phyloP scores from a whole-genome alignment of 371 early-diverging fungal species.

The Chytridiales sp. region DNA sequence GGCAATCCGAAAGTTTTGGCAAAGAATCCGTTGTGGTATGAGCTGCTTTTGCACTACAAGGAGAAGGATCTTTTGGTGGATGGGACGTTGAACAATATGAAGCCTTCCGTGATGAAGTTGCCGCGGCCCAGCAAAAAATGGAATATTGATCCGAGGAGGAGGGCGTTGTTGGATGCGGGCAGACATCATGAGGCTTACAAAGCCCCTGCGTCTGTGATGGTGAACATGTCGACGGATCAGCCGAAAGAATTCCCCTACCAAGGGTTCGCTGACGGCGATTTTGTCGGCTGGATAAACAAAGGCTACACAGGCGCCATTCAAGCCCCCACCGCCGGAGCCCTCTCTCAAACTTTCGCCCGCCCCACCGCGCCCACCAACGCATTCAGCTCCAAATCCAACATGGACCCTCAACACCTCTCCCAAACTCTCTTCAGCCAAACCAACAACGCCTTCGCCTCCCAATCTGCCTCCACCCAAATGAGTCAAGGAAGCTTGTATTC shows the following conservation, averaged over 20 bases:
- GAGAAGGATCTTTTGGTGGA: slow-evolving; percentile 89
- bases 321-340: too few species aligned
- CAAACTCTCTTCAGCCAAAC: too few species aligned
- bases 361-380: too few species aligned
- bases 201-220: slow-evolving; percentile 4
- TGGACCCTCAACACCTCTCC: too few species aligned
- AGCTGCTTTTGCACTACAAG: slow-evolving; percentile 91
- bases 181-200: slow-evolving; percentile 26
- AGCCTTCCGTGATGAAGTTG: slow-evolving; percentile 82
- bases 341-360: too few species aligned
- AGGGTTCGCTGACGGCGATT: not conserved
- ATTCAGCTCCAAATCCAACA: too few species aligned
- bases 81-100: slow-evolving; percentile 88
- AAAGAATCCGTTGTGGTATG: slow-evolving; percentile 94
- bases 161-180: slow-evolving; percentile 16
- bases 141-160: not conserved
- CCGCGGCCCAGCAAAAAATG: slow-evolving; percentile 57
- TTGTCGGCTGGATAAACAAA: not conserved
- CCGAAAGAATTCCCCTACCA: not conserved
- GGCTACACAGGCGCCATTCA: not conserved
- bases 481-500: too few species aligned
- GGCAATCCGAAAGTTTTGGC: slow-evolving; percentile 96
- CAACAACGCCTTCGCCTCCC: too few species aligned
- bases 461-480: too few species aligned
- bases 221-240: not conserved